Percentiles rank a stretch among this genome's conserved stretches.
These are phyloP conservation scores for Fagus sylvatica DNA, from an alignment of 306 rosid genomes.

Conservation along the genomic window DNA sequence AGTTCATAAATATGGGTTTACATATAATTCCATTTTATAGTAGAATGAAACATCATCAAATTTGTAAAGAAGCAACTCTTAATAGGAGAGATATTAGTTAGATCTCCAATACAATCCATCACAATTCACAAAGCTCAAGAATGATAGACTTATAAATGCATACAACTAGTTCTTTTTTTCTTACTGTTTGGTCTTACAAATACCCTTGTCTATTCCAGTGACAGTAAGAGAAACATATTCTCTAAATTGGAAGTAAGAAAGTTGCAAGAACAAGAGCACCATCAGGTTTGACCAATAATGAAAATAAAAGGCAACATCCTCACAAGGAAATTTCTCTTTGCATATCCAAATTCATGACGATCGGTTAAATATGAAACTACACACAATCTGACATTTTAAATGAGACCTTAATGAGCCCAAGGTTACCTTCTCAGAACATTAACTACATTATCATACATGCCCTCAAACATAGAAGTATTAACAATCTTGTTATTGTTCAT, in stretches of 20 bases:
- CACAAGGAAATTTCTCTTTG: background rate
- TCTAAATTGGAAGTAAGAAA: conserved; percentile 2
- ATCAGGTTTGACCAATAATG: background rate
- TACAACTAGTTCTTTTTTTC: background rate
- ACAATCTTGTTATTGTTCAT: background rate
- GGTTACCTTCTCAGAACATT: background rate
- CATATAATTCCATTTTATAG: background rate
- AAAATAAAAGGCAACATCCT: background rate
- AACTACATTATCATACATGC: background rate
- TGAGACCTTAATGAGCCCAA: background rate
- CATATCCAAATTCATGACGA: background rate
- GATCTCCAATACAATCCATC: conserved; percentile 20
- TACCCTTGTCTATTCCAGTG: background rate
- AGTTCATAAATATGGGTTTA: conserved; percentile 8
- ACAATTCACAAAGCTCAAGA: conserved; percentile 17
- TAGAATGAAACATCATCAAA: conserved; percentile 12
- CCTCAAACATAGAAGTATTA: background rate
- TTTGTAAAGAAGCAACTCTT: conserved; percentile 1
- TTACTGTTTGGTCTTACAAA: background rate
- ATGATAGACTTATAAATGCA: background rate
- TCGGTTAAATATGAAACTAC: background rate
- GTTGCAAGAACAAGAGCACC: background rate
- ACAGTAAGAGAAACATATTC: background rate
- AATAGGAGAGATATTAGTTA: conserved; percentile 17
- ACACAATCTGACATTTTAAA: background rate